Evolutionary conservation across 345 rosid species (phyloP).

Genomic region (Gossypium australe): DNA sequence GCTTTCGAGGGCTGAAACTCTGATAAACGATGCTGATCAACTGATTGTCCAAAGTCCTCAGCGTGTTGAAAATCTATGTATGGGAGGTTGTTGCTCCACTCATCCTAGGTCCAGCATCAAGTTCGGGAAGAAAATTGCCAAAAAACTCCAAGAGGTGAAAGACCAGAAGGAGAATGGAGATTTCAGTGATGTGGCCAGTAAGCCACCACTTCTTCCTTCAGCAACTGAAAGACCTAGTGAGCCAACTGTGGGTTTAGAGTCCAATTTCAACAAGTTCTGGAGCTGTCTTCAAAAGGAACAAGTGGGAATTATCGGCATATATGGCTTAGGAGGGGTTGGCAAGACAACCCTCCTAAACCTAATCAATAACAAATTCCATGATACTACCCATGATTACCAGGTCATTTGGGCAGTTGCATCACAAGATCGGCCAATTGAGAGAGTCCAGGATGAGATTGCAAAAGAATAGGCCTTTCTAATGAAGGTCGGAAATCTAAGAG

Average conservation of each 20-base stretch:
- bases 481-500: neutral
- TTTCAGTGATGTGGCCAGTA: neutral
- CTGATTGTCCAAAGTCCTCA: neutral
- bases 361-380: neutral
- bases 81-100: neutral
- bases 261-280: neutral
- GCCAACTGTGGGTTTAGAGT: neutral
- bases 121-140: neutral
- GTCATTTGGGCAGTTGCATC: neutral
- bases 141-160: neutral
- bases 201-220: neutral
- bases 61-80: neutral
- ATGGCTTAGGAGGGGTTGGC: conserved; percentile 19
- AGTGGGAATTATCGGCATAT: neutral
- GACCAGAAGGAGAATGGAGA: neutral
- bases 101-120: neutral
- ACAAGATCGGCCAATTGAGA: neutral
- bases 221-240: neutral
- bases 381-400: neutral
- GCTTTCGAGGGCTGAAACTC: conserved; percentile 1
- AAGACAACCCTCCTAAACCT: conserved; percentile 17
- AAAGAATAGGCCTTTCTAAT: neutral
- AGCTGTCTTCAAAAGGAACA: neutral
- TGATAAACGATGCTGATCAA: neutral
- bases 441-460: conserved; percentile 5